Conservation (phyloP, 106 monocot genomes). For the Apostasia shenzhenica region DNA sequence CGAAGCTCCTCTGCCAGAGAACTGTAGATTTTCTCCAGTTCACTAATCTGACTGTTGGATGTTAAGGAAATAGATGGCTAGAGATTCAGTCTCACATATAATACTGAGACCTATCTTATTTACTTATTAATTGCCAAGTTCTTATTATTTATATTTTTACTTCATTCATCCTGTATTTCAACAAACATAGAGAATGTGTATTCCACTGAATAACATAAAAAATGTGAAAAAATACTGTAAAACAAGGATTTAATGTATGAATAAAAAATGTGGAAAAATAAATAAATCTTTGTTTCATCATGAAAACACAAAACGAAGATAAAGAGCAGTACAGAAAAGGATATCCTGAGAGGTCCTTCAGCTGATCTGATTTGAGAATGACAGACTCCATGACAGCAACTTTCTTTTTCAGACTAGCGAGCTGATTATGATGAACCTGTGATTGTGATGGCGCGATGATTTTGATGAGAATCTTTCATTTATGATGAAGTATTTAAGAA, state of each 20-base stretch:
- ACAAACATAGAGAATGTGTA: no score
- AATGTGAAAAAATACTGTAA: not conserved
- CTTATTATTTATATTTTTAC: not conserved
- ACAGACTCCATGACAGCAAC: not conserved
- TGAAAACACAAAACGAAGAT: no score
- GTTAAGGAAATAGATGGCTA: not conserved
- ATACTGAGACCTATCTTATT: no score
- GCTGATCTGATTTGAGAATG: not conserved
- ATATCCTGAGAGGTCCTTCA: slow-evolving; percentile 3
- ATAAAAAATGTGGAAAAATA: not conserved
- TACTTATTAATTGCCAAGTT: no score
- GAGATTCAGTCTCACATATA: no score
- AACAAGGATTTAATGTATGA: not conserved
- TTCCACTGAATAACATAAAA: no score
- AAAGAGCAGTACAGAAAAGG: not conserved
- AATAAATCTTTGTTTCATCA: not conserved
- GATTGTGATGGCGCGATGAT: no score
- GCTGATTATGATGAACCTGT: not conserved
- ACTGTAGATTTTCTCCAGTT: not conserved
- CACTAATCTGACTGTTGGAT: slow-evolving; percentile 1
- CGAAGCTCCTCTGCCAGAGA: not conserved
- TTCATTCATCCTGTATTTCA: not conserved
- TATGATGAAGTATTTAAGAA: no score
- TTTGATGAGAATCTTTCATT: no score
- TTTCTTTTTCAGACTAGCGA: not conserved